These are phyloP conservation scores for Diplodia sapinea DNA, from an alignment of 2,329 filamentous ascomycete genomes.

Conservation along the genomic window DNA sequence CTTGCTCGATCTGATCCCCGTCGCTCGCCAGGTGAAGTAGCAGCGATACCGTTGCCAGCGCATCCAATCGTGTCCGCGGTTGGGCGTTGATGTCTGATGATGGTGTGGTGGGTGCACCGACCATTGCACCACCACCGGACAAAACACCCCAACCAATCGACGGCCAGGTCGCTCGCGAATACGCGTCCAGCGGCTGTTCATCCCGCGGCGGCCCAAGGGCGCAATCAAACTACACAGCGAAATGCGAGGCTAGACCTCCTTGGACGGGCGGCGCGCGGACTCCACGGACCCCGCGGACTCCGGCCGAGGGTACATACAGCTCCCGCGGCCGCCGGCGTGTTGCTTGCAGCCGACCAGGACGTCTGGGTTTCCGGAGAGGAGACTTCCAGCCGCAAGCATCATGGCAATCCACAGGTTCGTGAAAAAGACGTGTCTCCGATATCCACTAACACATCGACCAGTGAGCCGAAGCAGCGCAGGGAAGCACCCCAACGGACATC, in stretches of 20 bases:
- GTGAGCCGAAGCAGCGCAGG: neutral
- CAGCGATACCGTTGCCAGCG: no score
- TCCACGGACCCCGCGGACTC: slow-evolving; percentile 16
- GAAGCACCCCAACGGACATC: neutral
- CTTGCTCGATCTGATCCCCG: no score
- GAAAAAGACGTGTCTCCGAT: no score
- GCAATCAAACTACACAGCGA: neutral
- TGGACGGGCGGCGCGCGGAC: neutral
- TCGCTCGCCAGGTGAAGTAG: no score
- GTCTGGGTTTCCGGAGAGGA: neutral
- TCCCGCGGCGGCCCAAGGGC: neutral
- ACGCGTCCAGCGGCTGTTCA: neutral
- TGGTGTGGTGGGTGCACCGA: neutral
- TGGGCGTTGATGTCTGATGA: neutral
- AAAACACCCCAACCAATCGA: neutral
- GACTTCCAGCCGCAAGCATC: neutral
- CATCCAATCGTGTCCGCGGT: neutral
- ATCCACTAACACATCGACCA: no score
- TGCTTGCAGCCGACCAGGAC: neutral
- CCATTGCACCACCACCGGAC: neutral
- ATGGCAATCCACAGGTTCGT: slow-evolving; percentile 18
- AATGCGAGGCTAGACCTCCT: neutral
- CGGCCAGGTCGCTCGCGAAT: neutral
- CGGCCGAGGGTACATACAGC: slow-evolving; percentile 5
- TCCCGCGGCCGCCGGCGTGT: neutral